Conservation (phyloP, 2,329 filamentous ascomycete species). For the Cercospora janseana region DNA sequence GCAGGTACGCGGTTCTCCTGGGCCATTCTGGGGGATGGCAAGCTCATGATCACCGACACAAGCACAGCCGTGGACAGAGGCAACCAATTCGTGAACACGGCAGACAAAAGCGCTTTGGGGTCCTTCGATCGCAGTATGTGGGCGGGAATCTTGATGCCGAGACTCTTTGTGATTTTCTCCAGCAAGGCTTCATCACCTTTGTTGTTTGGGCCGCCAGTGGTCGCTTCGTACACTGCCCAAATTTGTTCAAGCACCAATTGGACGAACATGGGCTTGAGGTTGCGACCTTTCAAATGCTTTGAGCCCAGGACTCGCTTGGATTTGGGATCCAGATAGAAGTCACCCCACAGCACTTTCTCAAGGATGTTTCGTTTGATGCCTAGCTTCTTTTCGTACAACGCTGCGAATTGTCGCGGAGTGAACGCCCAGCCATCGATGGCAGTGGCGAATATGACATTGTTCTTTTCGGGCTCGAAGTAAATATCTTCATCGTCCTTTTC, state of each 20-base stretch:
- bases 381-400: constrained; percentile 92
- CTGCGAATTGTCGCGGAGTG: constrained; percentile 89
- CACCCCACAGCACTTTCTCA: constrained; percentile 95
- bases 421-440: constrained; percentile 99
- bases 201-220: constrained; percentile 74
- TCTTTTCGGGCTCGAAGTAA: constrained; percentile 96
- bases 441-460: constrained; percentile 98
- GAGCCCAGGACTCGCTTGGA: constrained; percentile 87
- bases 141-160: constrained; percentile 78
- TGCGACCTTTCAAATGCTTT: constrained; percentile 89
- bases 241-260: constrained; percentile 93
- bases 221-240: constrained; percentile 93
- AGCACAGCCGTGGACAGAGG: constrained; percentile 88
- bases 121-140: constrained; percentile 83
- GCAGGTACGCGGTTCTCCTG: constrained; percentile 78
- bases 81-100: constrained; percentile 85
- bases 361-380: constrained; percentile 85
- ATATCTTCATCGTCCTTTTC: constrained; percentile 94
- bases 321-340: constrained; percentile 94
- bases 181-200: constrained; percentile 79
- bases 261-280: constrained; percentile 94
- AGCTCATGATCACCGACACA: constrained; percentile 88
- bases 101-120: constrained; percentile 75
- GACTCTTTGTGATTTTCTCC: constrained; percentile 92
- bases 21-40: constrained; percentile 78